Evolutionary conservation across 2,329 filamentous ascomycete species (phyloP).

Genomic region (Ascochyta viciae-villosae): DNA sequence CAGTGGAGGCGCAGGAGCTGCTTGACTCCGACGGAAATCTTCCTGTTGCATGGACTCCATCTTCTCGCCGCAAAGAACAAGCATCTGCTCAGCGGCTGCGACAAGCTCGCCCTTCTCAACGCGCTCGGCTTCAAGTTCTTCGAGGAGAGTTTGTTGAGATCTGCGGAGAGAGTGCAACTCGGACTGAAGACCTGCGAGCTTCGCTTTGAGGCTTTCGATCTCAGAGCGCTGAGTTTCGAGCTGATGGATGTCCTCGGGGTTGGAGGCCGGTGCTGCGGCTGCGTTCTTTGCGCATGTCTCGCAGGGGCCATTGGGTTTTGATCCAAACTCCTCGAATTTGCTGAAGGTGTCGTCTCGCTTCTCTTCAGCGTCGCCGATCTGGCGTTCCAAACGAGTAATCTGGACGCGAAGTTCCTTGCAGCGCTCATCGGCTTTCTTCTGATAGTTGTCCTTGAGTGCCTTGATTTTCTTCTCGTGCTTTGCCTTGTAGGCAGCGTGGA

Average conservation of each 20-base stretch:
- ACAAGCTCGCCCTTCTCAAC: constrained; percentile 86
- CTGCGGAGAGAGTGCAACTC: constrained; percentile 73
- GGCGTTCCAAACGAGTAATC: constrained; percentile 71
- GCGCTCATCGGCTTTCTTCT: constrained; percentile 88
- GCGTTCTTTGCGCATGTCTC: constrained; percentile 23
- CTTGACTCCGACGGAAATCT: constrained; percentile 62
- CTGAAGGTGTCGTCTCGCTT: constrained; percentile 72
- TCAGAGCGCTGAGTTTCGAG: constrained; percentile 71
- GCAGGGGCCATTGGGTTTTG: constrained; percentile 17
- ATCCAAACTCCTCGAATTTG: constrained; percentile 50
- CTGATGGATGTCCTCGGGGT: constrained; percentile 54
- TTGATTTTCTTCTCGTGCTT: constrained; percentile 97
- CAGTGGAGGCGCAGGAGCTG: constrained; percentile 18
- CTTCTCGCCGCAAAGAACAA: constrained; percentile 66
- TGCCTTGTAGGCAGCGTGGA: constrained; percentile 92
- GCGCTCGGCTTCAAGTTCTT: constrained; percentile 74
- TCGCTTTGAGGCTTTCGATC: constrained; percentile 73
- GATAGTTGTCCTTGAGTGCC: constrained; percentile 82
- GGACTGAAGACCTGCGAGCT: constrained; percentile 76
- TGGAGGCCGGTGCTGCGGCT: constrained; percentile 16
- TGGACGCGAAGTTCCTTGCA: constrained; percentile 77
- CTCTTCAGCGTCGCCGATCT: constrained; percentile 76
- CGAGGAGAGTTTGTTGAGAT: constrained; percentile 71
- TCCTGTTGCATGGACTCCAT: constrained; percentile 48
- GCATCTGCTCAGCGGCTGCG: constrained; percentile 82